phyloP scores from a whole-genome alignment of 371 early-diverging fungal genomes.

The Apophysomyces sp. region DNA sequence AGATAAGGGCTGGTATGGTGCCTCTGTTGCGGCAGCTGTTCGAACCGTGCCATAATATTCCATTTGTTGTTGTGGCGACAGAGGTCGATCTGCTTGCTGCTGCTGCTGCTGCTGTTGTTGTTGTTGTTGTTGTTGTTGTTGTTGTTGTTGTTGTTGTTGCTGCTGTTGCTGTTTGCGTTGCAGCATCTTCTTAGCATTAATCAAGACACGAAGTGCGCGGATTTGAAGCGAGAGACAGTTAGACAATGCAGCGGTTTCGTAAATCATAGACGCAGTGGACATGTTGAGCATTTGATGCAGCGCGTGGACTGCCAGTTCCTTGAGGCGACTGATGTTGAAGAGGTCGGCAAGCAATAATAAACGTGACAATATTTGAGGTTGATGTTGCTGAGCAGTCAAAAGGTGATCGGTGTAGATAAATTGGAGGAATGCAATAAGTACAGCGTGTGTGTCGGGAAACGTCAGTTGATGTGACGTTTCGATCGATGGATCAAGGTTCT shows the following conservation, averaged over 20 bases:
- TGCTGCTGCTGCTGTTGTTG: conserved; percentile 9
- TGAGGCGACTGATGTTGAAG: conserved; percentile 54
- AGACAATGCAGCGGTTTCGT: conserved; percentile 52
- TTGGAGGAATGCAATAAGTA: conserved; percentile 59
- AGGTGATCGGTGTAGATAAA: conserved; percentile 68
- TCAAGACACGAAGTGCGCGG: conserved; percentile 48
- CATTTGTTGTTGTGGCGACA: neutral
- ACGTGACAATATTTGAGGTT: conserved; percentile 54
- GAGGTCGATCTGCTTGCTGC: neutral
- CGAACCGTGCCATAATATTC: neutral
- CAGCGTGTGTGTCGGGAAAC: conserved; percentile 58
- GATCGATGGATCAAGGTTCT: neutral
- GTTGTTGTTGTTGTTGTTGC: conserved; percentile 12
- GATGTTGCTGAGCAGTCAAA: conserved; percentile 53
- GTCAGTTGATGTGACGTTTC: conserved; percentile 19
- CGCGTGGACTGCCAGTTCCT: conserved; percentile 47
- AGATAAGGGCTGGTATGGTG: conserved; percentile 11
- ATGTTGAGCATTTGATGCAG: conserved; percentile 61
- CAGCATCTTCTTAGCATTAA: conserved; percentile 45
- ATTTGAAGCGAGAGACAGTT: conserved; percentile 52
- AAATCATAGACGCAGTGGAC: conserved; percentile 59
- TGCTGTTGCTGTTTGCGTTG: conserved; percentile 18
- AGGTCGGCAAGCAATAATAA: conserved; percentile 55
- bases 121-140: neutral
- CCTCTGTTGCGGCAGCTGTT: neutral